These are phyloP conservation scores for Fusarium armeniacum DNA, from an alignment of 2,329 filamentous ascomycete genomes.

Conservation along the genomic window DNA sequence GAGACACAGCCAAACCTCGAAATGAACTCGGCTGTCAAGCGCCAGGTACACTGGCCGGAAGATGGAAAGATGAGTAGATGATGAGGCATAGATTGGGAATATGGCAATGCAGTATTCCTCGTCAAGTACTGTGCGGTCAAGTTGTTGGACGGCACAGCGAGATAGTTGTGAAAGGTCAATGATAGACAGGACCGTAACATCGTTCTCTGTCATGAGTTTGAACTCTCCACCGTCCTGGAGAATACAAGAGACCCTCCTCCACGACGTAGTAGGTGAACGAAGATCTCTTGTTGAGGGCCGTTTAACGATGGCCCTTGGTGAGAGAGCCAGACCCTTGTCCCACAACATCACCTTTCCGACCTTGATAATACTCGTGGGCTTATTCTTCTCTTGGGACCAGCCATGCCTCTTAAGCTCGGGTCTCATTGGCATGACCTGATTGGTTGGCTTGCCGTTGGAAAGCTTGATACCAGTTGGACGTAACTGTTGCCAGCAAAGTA, in stretches of 20 bases:
- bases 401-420: slow-evolving; percentile 61
- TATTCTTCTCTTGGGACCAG: slow-evolving; percentile 53
- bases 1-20: slow-evolving; percentile 97
- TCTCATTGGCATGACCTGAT: slow-evolving; percentile 55
- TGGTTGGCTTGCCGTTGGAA: slow-evolving; percentile 58
- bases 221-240: slow-evolving; percentile 95
- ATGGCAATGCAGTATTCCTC: slow-evolving; percentile 96
- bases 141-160: slow-evolving; percentile 88
- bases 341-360: slow-evolving; percentile 91
- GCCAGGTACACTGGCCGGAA: slow-evolving; percentile 91
- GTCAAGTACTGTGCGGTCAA: slow-evolving; percentile 91
- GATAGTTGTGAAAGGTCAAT: slow-evolving; percentile 92
- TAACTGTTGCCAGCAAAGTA: slow-evolving; percentile 86
- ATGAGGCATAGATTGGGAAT: slow-evolving; percentile 90
- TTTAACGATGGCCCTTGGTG: slow-evolving; percentile 69
- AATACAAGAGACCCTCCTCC: slow-evolving; percentile 92
- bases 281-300: slow-evolving; percentile 70
- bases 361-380: slow-evolving; percentile 83
- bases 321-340: slow-evolving; percentile 78
- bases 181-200: slow-evolving; percentile 82
- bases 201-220: slow-evolving; percentile 88
- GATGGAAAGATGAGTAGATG: slow-evolving; percentile 78
- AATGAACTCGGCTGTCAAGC: slow-evolving; percentile 87
- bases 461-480: slow-evolving; percentile 71
- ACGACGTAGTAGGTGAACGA: slow-evolving; percentile 70